Evolutionary conservation across 257 asterid species (phyloP).

Genomic region (Haberlea rhodopensis): DNA sequence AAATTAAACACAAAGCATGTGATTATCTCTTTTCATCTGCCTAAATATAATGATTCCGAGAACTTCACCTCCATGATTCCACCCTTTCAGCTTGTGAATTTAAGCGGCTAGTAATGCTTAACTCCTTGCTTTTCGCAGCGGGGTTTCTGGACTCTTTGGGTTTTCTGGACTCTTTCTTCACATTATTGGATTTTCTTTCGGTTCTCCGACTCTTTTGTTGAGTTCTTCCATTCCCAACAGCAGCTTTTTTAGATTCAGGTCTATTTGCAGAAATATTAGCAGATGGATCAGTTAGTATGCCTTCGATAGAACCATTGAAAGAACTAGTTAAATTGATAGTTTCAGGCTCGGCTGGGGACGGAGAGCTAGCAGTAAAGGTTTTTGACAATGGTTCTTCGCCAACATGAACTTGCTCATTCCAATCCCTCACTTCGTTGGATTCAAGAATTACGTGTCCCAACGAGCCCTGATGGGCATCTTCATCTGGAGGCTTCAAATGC

Average conservation of each 20-base stretch:
- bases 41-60: slow-evolving; percentile 10
- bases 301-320: slow-evolving; percentile 39
- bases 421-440: slow-evolving; percentile 21
- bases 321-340: slow-evolving; percentile 21
- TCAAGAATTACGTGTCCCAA: slow-evolving; percentile 21
- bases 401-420: slow-evolving; percentile 22
- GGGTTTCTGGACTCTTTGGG: slow-evolving; percentile 36
- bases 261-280: slow-evolving; percentile 24
- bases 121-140: slow-evolving; percentile 43
- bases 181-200: slow-evolving; percentile 30
- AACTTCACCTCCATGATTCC: slow-evolving; percentile 71
- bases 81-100: slow-evolving; percentile 53
- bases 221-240: slow-evolving; percentile 26
- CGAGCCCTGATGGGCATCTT: slow-evolving; percentile 36
- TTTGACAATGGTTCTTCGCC: slow-evolving; percentile 18
- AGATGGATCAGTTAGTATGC: slow-evolving; percentile 25
- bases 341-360: slow-evolving; percentile 27
- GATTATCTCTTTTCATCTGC: slow-evolving; percentile 7
- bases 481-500: slow-evolving; percentile 42
- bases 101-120: slow-evolving; percentile 41
- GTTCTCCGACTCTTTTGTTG: slow-evolving; percentile 45
- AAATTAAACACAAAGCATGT: background rate
- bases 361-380: slow-evolving; percentile 17
- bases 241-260: slow-evolving; percentile 11
- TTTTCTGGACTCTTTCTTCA: slow-evolving; percentile 39